Evolutionary conservation across 257 asterid genomes (phyloP).

Genomic region (Solanum ahanhuiri): DNA sequence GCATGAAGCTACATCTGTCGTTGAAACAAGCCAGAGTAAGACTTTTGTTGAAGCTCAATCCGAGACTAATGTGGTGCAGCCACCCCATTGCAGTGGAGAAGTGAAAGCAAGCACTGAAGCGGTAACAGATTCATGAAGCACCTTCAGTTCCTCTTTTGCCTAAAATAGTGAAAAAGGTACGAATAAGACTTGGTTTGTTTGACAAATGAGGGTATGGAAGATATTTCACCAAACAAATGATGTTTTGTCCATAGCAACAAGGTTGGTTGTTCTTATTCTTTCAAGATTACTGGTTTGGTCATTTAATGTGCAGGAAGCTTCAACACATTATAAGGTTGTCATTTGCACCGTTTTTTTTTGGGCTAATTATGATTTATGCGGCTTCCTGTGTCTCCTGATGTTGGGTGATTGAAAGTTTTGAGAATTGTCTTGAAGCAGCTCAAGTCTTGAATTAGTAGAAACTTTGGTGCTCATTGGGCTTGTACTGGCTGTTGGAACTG

Average conservation of each 20-base stretch:
- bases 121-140: slow-evolving; percentile 5
- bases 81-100: slow-evolving; percentile 24
- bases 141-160: slow-evolving; percentile 8
- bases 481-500: slow-evolving; percentile 16
- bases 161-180: slow-evolving; percentile 17
- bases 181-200: slow-evolving; percentile 18
- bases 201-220: slow-evolving; percentile 18
- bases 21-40: slow-evolving; percentile 11
- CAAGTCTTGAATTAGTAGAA: slow-evolving; percentile 1
- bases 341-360: slow-evolving; percentile 7
- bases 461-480: slow-evolving; percentile 10
- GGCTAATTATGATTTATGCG: slow-evolving; percentile 18
- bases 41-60: slow-evolving; percentile 21
- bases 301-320: neutral
- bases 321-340: neutral
- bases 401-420: slow-evolving; percentile 18
- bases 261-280: slow-evolving; percentile 27
- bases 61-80: slow-evolving; percentile 7
- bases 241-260: slow-evolving; percentile 20
- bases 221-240: slow-evolving; percentile 16
- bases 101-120: neutral
- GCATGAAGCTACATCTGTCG: slow-evolving; percentile 5
- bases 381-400: slow-evolving; percentile 14
- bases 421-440: slow-evolving; percentile 16
- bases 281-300: slow-evolving; percentile 17